A percentile compares a stretch with the other conserved stretches of the same genome.
These are phyloP conservation scores for Entonaema liquescens DNA, from an alignment of 495 filamentous ascomycete genomes.

Conservation along the genomic window DNA sequence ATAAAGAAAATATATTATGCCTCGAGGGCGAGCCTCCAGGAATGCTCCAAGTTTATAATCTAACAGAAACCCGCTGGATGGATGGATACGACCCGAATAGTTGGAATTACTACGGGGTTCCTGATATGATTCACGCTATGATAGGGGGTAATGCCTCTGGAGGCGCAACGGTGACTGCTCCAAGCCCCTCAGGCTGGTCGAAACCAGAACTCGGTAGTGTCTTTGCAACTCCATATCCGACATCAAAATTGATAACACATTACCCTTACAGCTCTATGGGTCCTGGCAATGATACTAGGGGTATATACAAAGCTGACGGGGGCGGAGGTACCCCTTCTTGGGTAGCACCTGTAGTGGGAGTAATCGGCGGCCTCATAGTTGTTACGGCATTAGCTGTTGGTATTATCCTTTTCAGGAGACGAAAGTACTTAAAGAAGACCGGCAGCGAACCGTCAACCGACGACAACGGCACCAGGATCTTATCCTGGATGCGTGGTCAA, in stretches of 20 bases:
- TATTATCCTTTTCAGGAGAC: conserved; percentile 64
- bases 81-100: conserved; percentile 65
- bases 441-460: conserved; percentile 54
- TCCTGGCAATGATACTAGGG: conserved; percentile 47
- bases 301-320: background rate
- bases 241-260: conserved; percentile 62
- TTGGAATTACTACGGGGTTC: conserved; percentile 69
- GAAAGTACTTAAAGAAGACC: conserved; percentile 49
- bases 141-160: conserved; percentile 71
- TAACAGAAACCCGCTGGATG: conserved; percentile 67
- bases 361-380: conserved; percentile 69
- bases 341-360: conserved; percentile 71
- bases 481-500: conserved; percentile 56
- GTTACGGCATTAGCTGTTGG: conserved; percentile 61
- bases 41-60: conserved; percentile 69
- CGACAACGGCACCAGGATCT: conserved; percentile 50
- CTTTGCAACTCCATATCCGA: conserved; percentile 65
- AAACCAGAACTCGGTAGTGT: conserved; percentile 59
- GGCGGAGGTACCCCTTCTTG: conserved; percentile 63
- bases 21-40: conserved; percentile 54
- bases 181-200: conserved; percentile 60
- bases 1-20: conserved; percentile 50
- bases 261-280: conserved; percentile 65
- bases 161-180: conserved; percentile 64
- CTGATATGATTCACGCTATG: conserved; percentile 59